Base-by-base conservation (phyloP, 108 stramenopile genomes). In the Aurantiochytrium sp. region DNA sequence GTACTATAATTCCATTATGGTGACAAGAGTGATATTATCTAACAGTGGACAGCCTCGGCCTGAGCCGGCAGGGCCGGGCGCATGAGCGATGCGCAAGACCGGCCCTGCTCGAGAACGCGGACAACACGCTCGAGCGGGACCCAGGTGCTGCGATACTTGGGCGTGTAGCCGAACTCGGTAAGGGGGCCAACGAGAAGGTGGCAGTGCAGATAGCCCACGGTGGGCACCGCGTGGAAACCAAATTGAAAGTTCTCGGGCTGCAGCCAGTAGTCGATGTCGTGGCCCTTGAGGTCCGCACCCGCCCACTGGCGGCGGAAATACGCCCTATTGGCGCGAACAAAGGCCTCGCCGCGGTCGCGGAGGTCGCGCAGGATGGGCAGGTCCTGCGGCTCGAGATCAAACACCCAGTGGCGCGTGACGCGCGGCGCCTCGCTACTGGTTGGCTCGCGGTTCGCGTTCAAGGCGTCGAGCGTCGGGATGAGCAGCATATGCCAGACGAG, bases 401-500 rank as follows among this genome's bases (percentile, higher is more conserved):
- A 81, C 10, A 81, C 39, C 73, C 73, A 81, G 6, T 24, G 73
- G 6, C 21, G 30, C 42, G 6, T 81, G 12, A 81, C 24, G n/a
- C 24, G 15, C 27, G 34, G 12, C 19, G 1, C 24, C 27, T 8
- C 32, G 10, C 1, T 19, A 1, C 17, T 54, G 21, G 12, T 21
- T 65, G 59, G 10, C 10, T 27, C 22, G 42, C 73, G 19, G 36
- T 6, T 48, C 8, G 24, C 30, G 8, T 48, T 37, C 73, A 41
- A 12, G 42, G 45, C 39, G 6, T 48, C 19, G 10, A 24, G 10
- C 6, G 42, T 81, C 12, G 73, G 73, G 73, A 81, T 81, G 30
- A 81, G 39, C 24, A 81, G 39, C 73, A 81, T 81, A 24, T 81
- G 73, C 73, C 73, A 81, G 24, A 81, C 39, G 17, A 81, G 42